Evolutionary conservation across 2,329 filamentous ascomycete species (phyloP), one percentile per base, ranked within the genome.

Genomic region (Thielaviopsis cerberus): DNA sequence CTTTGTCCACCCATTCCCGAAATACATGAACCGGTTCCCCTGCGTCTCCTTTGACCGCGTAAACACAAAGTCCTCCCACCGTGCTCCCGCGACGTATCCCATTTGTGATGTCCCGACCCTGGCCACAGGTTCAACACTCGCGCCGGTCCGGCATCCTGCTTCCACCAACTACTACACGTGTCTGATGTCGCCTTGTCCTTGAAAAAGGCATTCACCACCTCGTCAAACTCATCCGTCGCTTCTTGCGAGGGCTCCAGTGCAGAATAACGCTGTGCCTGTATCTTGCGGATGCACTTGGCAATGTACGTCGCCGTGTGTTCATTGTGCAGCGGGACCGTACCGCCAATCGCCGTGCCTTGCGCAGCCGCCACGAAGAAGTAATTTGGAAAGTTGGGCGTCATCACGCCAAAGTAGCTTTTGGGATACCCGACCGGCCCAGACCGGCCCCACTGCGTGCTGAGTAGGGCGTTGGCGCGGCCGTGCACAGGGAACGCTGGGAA

Each of bases 311-410:
- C 55, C 26, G 59, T 50, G 13, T 57, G 50, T 59, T 65, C 64
- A 41, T 53, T 57, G 51, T 60, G 57, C 25, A 63, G 55, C 1
- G 63, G 62, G 10, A 63, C 53, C 1, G 62, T 61, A 2, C 63
- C 63, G 34, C 59, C 59, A 13, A 55, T 17, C 24, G 59, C 59
- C 34, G 61, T 61, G 50, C 59, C 30, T 55, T 63, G 60, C 26
- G 63, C 58, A 25, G 52, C 41, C 10, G 52, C 48, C 3, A 57
- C 55, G 13, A 65, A 68, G 55, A 68, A 69, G 57, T 69, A 75
- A 62, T 76, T 76, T 22, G 75, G 75, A 62, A 75, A 74, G 1
- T 71, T 68, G 0, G 72, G 68, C 5, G 71, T 72, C 0, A 71
- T 70, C 10, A 76, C 62, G 5, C 73, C 73, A 4, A 76, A 64